Evolutionary conservation across 305 asterid genomes (phyloP).

Genomic region (Fraxinus xanthoxyloides): DNA sequence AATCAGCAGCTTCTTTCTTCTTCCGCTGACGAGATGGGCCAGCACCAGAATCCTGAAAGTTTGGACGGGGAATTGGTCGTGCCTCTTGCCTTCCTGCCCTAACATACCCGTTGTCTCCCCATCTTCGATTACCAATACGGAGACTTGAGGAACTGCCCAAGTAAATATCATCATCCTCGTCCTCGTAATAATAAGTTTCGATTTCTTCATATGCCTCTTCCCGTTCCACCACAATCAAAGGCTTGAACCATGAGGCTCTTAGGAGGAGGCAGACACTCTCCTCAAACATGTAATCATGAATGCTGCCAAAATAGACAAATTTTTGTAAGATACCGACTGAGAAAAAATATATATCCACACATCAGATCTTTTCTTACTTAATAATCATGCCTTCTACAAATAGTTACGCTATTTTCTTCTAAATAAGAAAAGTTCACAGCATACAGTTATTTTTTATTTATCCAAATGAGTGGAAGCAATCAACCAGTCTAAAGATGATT

Average conservation of each 20-base stretch:
- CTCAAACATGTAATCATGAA: slow-evolving; percentile 84
- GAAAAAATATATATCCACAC: not conserved
- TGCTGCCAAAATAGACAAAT: slow-evolving; percentile 40
- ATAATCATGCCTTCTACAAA: not conserved
- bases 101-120: slow-evolving; percentile 84
- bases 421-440: not conserved
- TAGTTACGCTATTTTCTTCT: not conserved
- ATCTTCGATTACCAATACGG: slow-evolving; percentile 68
- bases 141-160: slow-evolving; percentile 45
- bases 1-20: slow-evolving; percentile 40
- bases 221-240: slow-evolving; percentile 54
- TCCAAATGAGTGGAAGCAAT: not conserved
- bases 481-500: not conserved
- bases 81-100: slow-evolving; percentile 84
- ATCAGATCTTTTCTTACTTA: not conserved
- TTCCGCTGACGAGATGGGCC: slow-evolving; percentile 65
- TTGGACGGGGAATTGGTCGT: slow-evolving; percentile 41
- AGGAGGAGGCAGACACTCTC: slow-evolving; percentile 89
- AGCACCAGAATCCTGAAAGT: slow-evolving; percentile 34
- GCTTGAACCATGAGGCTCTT: slow-evolving; percentile 79
- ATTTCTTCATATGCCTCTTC: slow-evolving; percentile 46
- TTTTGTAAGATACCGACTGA: slow-evolving; percentile 10
- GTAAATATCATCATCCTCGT: slow-evolving; percentile 40
- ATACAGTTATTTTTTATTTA: not conserved
- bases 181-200: slow-evolving; percentile 48